phyloP scores from a whole-genome alignment of 768 basidiomycete genomes.

The Dioszegia crocea region DNA sequence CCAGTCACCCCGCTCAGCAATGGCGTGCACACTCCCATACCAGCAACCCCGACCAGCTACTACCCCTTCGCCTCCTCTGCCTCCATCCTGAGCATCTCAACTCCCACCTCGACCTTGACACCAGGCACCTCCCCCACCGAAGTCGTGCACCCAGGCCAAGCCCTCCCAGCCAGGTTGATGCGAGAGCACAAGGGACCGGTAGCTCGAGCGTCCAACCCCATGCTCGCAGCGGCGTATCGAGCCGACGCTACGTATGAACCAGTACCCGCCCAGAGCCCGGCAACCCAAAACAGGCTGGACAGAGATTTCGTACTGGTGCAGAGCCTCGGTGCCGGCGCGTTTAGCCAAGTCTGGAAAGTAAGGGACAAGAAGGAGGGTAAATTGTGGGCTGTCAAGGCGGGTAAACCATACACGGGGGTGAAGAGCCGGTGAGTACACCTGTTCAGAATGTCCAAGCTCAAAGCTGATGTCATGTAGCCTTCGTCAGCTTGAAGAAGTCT shows the following conservation, averaged over 20 bases:
- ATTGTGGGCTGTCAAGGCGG: constrained; percentile 83
- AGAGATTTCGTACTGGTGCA: constrained; percentile 74
- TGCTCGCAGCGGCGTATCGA: constrained; percentile 40
- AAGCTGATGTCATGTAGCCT: constrained; percentile 30
- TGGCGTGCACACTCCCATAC: constrained; percentile 31
- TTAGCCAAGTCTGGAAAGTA: constrained; percentile 82
- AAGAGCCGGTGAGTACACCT: constrained; percentile 71
- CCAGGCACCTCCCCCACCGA: constrained; percentile 12
- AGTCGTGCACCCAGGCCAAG: not conserved
- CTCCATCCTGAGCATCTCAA: constrained; percentile 6
- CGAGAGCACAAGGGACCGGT: constrained; percentile 22
- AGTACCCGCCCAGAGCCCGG: not conserved
- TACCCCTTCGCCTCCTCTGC: constrained; percentile 31
- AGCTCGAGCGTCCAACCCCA: constrained; percentile 44
- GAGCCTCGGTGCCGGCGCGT: constrained; percentile 83
- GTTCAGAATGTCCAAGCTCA: not conserved
- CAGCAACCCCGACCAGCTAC: constrained; percentile 6
- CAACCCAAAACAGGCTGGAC: constrained; percentile 56
- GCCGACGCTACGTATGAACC: not conserved
- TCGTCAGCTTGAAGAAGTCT: constrained; percentile 89
- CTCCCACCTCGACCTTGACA: not conserved
- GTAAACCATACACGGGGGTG: constrained; percentile 75
- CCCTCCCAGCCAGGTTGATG: not conserved
- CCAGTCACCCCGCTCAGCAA: constrained; percentile 6
- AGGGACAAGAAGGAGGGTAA: constrained; percentile 37